Evolutionary conservation across 805 yeast species (phyloP), one percentile per base, ranked within the genome.

Genomic region (Candida dajiaensis): DNA sequence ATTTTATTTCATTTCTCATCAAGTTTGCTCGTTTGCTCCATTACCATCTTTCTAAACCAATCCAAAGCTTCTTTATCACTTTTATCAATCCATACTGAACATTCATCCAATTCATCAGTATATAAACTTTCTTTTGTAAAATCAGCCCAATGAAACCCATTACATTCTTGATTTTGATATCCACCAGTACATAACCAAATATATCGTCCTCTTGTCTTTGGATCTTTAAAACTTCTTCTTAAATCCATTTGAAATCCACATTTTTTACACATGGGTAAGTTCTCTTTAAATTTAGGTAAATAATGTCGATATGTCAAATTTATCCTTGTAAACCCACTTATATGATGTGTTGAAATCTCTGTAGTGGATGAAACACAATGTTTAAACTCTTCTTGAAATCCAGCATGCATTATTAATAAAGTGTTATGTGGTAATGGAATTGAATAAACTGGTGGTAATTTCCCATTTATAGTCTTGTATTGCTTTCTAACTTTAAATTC

Each of bases 311-410:
- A 84, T 0, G 95, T 87, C 37, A 86, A 59, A 51, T 81, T 85
- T 50, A 82, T 73, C 43, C 95, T 64, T 5, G 69, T 49, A 1
- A 72, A 53, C 0, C 82, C 83, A 1, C 81, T 59, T 0, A 73
- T 62, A 0, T 75, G 72, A 51, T 83, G 83, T 0, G 65, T 52
- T 16, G 70, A 66, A 3, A 79, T 62, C 8, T 65, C 65, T 6
- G 63, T 59, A 37, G 72, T 63, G 1, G 80, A 68, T 5, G 77
- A 76, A 0, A 86, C 78, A 48, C 80, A 68, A 56, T 87, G 95
- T 55, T 80, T 84, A 59, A 66, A 86, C 43, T 76, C 78, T 52
- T 86, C 95, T 59, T 86, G 95, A 50, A 86, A 81, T 0, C 88
- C 89, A 1, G 88, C 84, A 49, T 82, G 80, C 95, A 86, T 85